Evolutionary conservation across 306 rosid species (phyloP), one percentile per base, ranked within the genome.

Genomic region (Elaeagnus macrophylla): DNA sequence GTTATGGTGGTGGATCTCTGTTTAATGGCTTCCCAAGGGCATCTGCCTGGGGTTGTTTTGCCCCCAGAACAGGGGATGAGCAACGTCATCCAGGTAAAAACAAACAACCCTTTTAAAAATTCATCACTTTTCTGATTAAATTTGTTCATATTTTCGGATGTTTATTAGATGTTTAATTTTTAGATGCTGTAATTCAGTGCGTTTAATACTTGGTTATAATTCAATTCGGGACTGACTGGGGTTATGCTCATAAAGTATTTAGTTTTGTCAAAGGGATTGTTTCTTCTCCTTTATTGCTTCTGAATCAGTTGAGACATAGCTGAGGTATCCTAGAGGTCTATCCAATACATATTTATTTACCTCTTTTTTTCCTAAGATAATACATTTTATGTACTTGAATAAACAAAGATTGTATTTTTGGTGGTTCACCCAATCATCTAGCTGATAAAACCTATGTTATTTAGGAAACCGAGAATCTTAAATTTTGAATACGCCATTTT

Each of bases 11-110:
- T 65, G 51, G 73, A 72, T 46, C 68, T 81, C 19, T 75, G 81
- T 67, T 53, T 79, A 46, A 81, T 83, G 89, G 91, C 97, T 65
- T 81, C 94, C 59, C 79, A 75, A 59, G 78, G 71, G 36, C 81
- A 70, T 68, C 84, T 81, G 63, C 67, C 83, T 32, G 83, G 80
- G 14, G 77, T 75, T 49, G 74, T 72, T 64, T 60, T 79, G 46
- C 81, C 71, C 49, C 88, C 69, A 68, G 86, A 83, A 6, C 74
- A 61, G 35, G 41, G 44, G 61, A 48, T 70, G 41, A 19, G 63
- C 62, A 5, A 59, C 53, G 59, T 46, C 35, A 16, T 72, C 48
- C 81, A 86, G 86, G 95, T 90, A 70, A 67, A 67, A 41, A 1
- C 35, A 25, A 25, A 25, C 32, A 0, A 25, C 32, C 4, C 32